Evolutionary conservation across 2,329 filamentous ascomycete species (phyloP), one percentile per base, ranked within the genome.

Genomic region (Fusarium secorum): DNA sequence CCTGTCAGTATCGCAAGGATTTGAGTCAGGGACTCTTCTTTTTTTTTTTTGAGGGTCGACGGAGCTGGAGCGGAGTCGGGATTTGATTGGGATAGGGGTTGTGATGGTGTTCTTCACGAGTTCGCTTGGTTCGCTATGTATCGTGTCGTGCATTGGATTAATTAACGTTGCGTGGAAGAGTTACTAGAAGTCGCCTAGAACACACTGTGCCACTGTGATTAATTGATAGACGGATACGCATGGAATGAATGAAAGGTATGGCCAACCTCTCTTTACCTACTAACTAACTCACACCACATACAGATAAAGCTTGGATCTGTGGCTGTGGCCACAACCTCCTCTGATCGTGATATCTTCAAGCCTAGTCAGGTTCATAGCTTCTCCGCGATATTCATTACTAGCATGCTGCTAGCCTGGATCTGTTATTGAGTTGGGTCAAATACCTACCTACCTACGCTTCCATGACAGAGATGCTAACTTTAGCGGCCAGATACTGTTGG

Each of bases 1-100:
- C 62, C 48, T 48, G 36, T 18, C 42, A 57, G 54, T 69, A 66
- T 57, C 60, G 44, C 70, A 68, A 52, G 70, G 72, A 62, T 65
- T 74, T 64, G 74, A 76, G 74, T 76, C 74, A 76, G 74, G 73
- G 66, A 70, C 65, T 66, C 60, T 64, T 55, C 24, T 44, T 45
- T 48, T 45, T 35, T 52, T 33, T 17, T 54, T 56, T 63, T 46
- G 52, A 63, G 22, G 63, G 66, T 59, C 60, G 42, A 63, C 22
- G 42, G 51, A 64, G 66, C 67, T 45, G 42, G 51, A 64, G 67
- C 63, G 61, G 71, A 64, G 65, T 48, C 61, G 35, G 45, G 30
- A 30, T 44, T 69, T 63, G 54, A 74, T 64, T 63, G 63, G 60
- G 64, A 70, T 59, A 62, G 46, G 56, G 56, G 48, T 30, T 57